A percentile compares a stretch with the other conserved stretches of the same genome.
Conservation (phyloP, 2,329 filamentous ascomycete species). For the Davidsoniella virescens region DNA sequence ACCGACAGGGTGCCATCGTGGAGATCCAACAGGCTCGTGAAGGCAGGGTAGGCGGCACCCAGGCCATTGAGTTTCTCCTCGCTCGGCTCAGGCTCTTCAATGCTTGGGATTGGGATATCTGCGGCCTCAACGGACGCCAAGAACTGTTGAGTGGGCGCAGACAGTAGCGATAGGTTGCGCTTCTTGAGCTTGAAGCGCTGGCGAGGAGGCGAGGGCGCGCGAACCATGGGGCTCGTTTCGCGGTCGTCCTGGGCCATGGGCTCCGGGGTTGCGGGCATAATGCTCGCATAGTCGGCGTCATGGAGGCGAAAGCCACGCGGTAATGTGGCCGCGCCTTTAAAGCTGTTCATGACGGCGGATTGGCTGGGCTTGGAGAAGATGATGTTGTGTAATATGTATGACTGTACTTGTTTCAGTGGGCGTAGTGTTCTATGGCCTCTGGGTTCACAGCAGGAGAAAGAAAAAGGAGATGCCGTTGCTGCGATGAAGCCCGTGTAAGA, state of each 20-base stretch:
- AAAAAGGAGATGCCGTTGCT: neutral
- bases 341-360: slow-evolving; percentile 27
- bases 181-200: slow-evolving; percentile 39
- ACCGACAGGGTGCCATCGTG: slow-evolving; percentile 28
- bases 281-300: slow-evolving; percentile 22
- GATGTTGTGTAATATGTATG: neutral
- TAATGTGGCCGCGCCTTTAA: slow-evolving; percentile 28
- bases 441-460: neutral
- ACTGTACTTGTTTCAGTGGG: neutral
- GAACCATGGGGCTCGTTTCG: slow-evolving; percentile 17
- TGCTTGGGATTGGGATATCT: slow-evolving; percentile 47
- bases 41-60: slow-evolving; percentile 16
- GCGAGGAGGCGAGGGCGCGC: slow-evolving; percentile 33
- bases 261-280: slow-evolving; percentile 29
- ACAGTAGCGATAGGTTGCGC: slow-evolving; percentile 34
- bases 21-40: slow-evolving; percentile 22
- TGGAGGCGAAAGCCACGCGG: slow-evolving; percentile 26
- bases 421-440: neutral
- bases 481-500: neutral
- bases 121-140: slow-evolving; percentile 50
- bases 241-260: slow-evolving; percentile 21
- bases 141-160: slow-evolving; percentile 47
- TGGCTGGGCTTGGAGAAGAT: neutral
- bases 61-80: slow-evolving; percentile 26
- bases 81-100: slow-evolving; percentile 39